phyloP scores from a whole-genome alignment of 495 filamentous ascomycete species.

The Trichoderma gamsii region DNA sequence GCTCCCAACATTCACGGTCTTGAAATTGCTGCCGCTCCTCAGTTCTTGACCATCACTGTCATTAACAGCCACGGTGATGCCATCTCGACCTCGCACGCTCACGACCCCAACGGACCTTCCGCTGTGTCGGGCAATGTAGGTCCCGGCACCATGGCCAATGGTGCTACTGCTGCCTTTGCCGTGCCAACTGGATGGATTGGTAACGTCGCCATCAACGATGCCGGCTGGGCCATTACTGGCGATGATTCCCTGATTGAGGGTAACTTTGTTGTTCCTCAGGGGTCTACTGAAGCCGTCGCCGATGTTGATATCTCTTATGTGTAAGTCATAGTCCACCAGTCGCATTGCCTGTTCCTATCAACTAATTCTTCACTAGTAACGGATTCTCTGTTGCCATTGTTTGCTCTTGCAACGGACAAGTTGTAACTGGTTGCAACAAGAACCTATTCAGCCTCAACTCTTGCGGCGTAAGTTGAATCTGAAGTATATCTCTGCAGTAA shows the following conservation, averaged over 20 bases:
- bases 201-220: conserved; percentile 8
- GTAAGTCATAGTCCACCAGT: no score
- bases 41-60: conserved; percentile 4
- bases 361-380: conserved; percentile 4
- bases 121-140: not conserved
- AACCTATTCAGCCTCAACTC: conserved; percentile 21
- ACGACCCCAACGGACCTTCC: conserved; percentile 1
- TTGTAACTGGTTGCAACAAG: conserved; percentile 28
- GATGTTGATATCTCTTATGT: conserved; percentile 12
- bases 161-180: conserved; percentile 13
- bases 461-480: conserved; percentile 14
- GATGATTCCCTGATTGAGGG: conserved; percentile 5
- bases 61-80: conserved; percentile 9
- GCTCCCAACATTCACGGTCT: not conserved
- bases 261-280: conserved; percentile 13
- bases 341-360: no score
- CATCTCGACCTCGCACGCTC: conserved; percentile 5
- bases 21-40: not conserved
- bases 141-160: conserved; percentile 10
- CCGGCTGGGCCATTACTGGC: not conserved
- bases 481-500: not conserved
- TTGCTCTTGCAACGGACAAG: conserved; percentile 21
- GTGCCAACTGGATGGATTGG: conserved; percentile 9
- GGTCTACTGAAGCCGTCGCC: not conserved
- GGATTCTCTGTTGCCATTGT: conserved; percentile 27